Percentiles rank a stretch among this genome's conserved stretches.
These are phyloP conservation scores for Amyloporia xantha DNA, from an alignment of 768 basidiomycete genomes.

Conservation along the genomic window DNA sequence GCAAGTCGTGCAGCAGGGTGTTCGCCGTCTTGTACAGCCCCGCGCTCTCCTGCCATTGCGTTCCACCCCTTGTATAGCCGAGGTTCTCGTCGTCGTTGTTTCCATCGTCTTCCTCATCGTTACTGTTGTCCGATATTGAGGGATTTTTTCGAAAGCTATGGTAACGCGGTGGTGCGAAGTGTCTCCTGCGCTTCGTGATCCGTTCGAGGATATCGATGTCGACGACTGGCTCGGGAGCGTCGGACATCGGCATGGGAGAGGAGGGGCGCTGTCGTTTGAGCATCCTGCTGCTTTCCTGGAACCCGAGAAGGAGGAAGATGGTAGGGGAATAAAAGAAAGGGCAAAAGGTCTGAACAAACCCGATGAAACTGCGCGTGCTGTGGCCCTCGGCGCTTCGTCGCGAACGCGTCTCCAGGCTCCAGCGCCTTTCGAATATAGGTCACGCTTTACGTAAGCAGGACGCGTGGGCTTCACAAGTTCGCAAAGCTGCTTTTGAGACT, in stretches of 20 bases:
- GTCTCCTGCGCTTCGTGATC: constrained; percentile 14
- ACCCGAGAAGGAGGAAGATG: neutral
- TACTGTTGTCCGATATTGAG: constrained; percentile 1
- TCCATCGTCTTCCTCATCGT: constrained; percentile 19
- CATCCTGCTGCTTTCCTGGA: constrained; percentile 27
- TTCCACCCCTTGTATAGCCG: constrained; percentile 1
- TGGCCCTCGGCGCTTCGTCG: no score
- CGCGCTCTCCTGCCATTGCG: constrained; percentile 16
- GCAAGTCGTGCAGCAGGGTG: constrained; percentile 61
- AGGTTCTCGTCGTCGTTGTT: constrained; percentile 9
- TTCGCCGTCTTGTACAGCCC: constrained; percentile 56
- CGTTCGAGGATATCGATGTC: constrained; percentile 14
- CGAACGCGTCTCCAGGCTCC: no score
- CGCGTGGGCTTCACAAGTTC: no score
- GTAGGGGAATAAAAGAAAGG: neutral
- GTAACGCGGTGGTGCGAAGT: constrained; percentile 1
- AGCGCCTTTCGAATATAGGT: neutral
- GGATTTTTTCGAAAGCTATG: neutral
- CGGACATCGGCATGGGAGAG: constrained; percentile 32
- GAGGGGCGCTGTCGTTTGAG: constrained; percentile 46
- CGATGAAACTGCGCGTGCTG: neutral
- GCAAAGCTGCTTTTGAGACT: no score
- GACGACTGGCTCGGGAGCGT: constrained; percentile 6
- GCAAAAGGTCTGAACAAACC: neutral
- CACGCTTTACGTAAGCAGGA: constrained; percentile 4